Base-by-base conservation (phyloP, 1,284 basidiomycete genomes). In the Sporisorium graminicola region DNA sequence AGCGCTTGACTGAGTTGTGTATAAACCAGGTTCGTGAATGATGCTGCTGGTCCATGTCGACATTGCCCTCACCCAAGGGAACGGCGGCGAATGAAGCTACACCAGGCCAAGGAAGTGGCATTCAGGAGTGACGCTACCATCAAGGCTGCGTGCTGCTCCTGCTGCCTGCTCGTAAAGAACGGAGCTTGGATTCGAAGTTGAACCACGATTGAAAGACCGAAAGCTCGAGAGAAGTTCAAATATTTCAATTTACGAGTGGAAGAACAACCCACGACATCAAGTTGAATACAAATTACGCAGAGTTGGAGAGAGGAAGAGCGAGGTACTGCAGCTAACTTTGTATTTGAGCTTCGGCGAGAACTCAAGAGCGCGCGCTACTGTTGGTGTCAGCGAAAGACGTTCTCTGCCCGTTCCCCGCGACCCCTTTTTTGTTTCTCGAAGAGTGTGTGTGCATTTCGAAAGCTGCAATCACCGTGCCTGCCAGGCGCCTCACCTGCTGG, bases 151-250 rank as follows among this genome's bases (percentile, higher is more conserved):
- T 35, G 33, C 37, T 40, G 37, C 14, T 18, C 16, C 16, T 18
- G 14, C 37, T 40, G 37, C 35, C 13, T 12, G 13, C 29, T 43
- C n/a, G n/a, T 44, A 57, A 59, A 66, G 37, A 5, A 4, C 18
- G 18, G 5, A 10, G 37, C 18, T 43, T 43, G 40, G 40, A 43
- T 8, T 20, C 40, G 6, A n/a, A 43, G n/a, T 20, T 20, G 40
- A 43, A 43, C 53, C 53, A 67, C 60, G 18, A 57, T 56, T 67
- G 37, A 60, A 59, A 56, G 31, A 52, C 65, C 58, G 65, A 57
- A 44, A 59, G 24, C 46, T 22, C 24, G 42, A 22, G 65, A 67
- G 58, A 67, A 67, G 65, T 67, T 66, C 37, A 60, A 60, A 52
- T 24, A 59, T 47, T 27, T 10, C 31, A 22, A 24, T 24, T 24